phyloP scores from a whole-genome alignment of 192 early-diverging fungal species.

The Podila epicladia region DNA sequence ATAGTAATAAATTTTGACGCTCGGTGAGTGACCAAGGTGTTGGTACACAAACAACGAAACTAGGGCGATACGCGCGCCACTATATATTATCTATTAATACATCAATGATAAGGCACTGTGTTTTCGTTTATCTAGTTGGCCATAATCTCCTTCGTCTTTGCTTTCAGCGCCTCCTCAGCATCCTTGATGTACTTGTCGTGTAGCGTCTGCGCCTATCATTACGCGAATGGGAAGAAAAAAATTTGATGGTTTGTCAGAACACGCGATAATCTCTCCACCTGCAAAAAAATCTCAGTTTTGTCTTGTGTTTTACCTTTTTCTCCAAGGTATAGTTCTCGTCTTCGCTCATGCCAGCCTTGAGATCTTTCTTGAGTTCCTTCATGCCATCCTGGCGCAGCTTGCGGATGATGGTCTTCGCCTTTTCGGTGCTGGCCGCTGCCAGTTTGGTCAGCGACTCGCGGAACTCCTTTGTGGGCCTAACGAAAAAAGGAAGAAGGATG shows the following conservation, averaged over 20 bases:
- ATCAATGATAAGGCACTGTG: no score
- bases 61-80: neutral
- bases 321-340: slow-evolving; percentile 67
- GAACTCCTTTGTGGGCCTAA: slow-evolving; percentile 77
- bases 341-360: slow-evolving; percentile 59
- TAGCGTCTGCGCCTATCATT: slow-evolving; percentile 60
- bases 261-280: neutral
- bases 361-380: slow-evolving; percentile 75
- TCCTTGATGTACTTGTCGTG: slow-evolving; percentile 72
- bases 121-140: slow-evolving; percentile 21
- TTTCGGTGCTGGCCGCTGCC: slow-evolving; percentile 68
- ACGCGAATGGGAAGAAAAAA: no score
- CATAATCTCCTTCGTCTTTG: slow-evolving; percentile 76
- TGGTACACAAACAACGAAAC: neutral
- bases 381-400: slow-evolving; percentile 76
- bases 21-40: neutral
- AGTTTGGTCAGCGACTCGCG: slow-evolving; percentile 76
- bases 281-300: no score
- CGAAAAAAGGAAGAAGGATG: slow-evolving; percentile 6
- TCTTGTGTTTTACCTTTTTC: slow-evolving; percentile 57
- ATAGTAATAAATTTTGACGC: no score
- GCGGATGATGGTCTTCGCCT: slow-evolving; percentile 73
- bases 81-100: neutral
- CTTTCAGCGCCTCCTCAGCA: slow-evolving; percentile 71
- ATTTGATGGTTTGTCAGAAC: neutral